Base-by-base conservation (phyloP, 495 filamentous ascomycete genomes). In the Astrocystis sublimbata region DNA sequence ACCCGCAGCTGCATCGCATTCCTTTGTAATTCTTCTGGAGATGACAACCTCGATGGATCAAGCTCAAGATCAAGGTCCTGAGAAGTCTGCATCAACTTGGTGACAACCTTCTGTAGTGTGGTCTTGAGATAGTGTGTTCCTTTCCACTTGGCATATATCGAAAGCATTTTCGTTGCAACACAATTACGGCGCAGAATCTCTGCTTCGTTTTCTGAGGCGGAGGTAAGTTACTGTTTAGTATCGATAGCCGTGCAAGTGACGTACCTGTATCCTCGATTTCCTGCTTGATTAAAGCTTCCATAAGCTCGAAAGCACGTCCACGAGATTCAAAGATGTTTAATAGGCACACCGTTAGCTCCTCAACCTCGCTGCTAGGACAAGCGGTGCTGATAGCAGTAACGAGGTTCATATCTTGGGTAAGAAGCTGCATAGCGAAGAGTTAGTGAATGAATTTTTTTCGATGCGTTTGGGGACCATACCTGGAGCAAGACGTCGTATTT, bases 121-220 rank as follows among this genome's bases (percentile, higher is more conserved):
- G 76, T 74, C 65, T 81, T 83, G 31, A 89, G 78, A 63, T 89
- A 89, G 33, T 76, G 68, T 17, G 78, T 69, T 19, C 86, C 86
- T 72, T 89, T 88, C 86, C 86, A 89, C 60, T 85, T 87, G 4
- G 84, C 86, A 64, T 86, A 89, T 41, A 87, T 77, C 12, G 86
- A 86, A 9, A 89, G 78, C 83, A 88, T 85, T 68, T 89, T 89
- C 9, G 86, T 89, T 21, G 86, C 81, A 3, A 89, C 85, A 61
- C 85, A 88, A 28, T 86, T 87, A 40, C 85, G 76, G 15, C 86
- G 78, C 7, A 88, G 72, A 19, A 89, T 72, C 65, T 88, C 86
- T 0, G 85, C 78, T 62, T 88, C 86, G 60, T 85, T 86, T 67
- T 88, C 86, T 79, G 49, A 19, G 40, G 12, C 17, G 10, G 6